Evolutionary conservation across 345 rosid species (phyloP).

Genomic region (Arabidopsis arenosa): DNA sequence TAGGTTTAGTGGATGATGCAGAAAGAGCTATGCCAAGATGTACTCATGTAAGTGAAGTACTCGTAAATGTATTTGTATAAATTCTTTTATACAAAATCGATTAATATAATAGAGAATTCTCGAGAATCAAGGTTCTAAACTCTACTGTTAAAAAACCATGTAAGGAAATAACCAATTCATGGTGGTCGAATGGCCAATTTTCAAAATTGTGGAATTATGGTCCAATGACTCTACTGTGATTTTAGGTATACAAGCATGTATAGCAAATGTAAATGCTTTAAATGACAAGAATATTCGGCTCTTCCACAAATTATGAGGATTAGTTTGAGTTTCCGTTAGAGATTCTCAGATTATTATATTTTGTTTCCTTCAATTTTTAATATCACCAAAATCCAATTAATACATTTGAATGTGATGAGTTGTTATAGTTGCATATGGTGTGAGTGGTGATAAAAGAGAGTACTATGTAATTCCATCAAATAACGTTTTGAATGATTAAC

Average conservation of each 20-base stretch:
- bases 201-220: neutral
- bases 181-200: too few relatives aligned
- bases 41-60: too few relatives aligned
- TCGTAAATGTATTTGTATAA: too few relatives aligned
- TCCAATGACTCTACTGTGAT: too few relatives aligned
- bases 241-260: neutral
- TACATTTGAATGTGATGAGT: conserved; percentile 17
- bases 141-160: too few relatives aligned
- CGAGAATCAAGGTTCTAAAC: too few relatives aligned
- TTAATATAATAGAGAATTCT: too few relatives aligned
- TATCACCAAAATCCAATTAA: neutral
- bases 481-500: conserved; percentile 25
- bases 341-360: neutral
- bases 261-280: neutral
- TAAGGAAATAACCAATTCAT: too few relatives aligned
- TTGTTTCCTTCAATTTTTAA: neutral
- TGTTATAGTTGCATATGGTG: conserved; percentile 40
- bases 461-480: neutral
- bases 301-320: neutral
- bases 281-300: neutral
- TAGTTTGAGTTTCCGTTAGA: neutral
- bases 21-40: too few relatives aligned
- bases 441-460: conserved; percentile 26
- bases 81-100: too few relatives aligned
- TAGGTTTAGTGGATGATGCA: too few relatives aligned